phyloP scores from a whole-genome alignment of 2,329 filamentous ascomycete genomes.

The Fusarium pseudocircinatum region DNA sequence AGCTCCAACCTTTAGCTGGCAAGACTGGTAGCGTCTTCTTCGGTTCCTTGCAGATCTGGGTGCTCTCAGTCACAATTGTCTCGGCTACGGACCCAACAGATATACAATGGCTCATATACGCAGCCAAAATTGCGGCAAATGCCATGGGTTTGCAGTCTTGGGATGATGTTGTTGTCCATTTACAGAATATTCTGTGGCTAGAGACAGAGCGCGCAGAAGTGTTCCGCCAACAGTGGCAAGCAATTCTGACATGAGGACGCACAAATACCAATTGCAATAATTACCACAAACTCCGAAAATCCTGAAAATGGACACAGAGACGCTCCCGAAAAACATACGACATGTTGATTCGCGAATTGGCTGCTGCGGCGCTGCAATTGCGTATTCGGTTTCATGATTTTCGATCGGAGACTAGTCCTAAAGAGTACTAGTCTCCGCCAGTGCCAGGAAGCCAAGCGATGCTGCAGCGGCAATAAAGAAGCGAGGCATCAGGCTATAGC shows the following conservation, averaged over 20 bases:
- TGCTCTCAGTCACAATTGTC: constrained; percentile 53
- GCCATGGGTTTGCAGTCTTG: constrained; percentile 19
- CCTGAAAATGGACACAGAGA: neutral
- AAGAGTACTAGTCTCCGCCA: constrained; percentile 36
- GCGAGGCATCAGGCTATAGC: neutral
- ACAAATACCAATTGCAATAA: neutral
- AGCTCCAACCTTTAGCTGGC: constrained; percentile 40
- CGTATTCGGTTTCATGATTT: constrained; percentile 25
- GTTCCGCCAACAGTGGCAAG: constrained; percentile 27
- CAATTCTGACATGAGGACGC: constrained; percentile 10
- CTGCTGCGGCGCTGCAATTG: neutral
- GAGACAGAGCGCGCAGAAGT: constrained; percentile 15
- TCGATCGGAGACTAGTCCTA: constrained; percentile 47
- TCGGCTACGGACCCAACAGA: constrained; percentile 45
- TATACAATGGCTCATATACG: constrained; percentile 44
- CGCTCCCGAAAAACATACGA: neutral
- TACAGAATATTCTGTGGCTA: constrained; percentile 33
- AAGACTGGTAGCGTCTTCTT: neutral
- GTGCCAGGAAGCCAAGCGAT: neutral
- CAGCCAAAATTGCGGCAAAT: constrained; percentile 26
- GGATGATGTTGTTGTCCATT: constrained; percentile 23
- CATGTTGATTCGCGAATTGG: neutral
- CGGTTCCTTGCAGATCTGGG: constrained; percentile 52
- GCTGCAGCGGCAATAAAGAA: neutral
- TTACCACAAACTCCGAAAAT: neutral